Evolutionary conservation across 1,284 basidiomycete species (phyloP).

Genomic region (Coniophora puteana): DNA sequence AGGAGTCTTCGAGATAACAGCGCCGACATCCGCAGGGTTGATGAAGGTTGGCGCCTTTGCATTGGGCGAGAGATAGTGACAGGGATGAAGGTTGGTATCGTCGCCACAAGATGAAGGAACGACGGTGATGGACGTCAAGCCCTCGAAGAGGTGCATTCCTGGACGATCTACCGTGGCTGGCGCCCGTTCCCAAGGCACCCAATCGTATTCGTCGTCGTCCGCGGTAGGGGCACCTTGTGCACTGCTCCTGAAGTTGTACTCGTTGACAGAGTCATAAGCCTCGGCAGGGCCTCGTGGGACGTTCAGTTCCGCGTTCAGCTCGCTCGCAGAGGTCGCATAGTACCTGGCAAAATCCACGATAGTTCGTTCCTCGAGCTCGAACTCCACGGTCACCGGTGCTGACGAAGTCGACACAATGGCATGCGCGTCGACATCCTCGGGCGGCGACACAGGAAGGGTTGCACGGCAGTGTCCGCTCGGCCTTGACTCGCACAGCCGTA

Average conservation of each 20-base stretch:
- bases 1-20: not conserved
- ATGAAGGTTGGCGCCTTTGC: not conserved
- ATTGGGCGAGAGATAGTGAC: not conserved
- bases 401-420: not conserved
- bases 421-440: not conserved
- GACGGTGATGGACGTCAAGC: not conserved
- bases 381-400: not conserved
- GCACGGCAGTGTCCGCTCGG: not conserved
- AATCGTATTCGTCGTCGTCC: slow-evolving; percentile 1
- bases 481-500: not conserved
- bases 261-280: no score
- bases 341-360: not conserved
- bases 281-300: not conserved
- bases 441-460: not conserved
- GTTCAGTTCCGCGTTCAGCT: not conserved
- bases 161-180: not conserved
- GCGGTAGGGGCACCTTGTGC: not conserved
- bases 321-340: not conserved
- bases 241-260: no score
- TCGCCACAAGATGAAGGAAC: not conserved
- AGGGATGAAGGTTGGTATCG: not conserved
- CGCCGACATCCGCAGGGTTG: not conserved
- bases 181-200: not conserved
- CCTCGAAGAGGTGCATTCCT: not conserved
- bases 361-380: not conserved